phyloP scores from a whole-genome alignment of 129 eudicot species.

The Flaveria trinervia region DNA sequence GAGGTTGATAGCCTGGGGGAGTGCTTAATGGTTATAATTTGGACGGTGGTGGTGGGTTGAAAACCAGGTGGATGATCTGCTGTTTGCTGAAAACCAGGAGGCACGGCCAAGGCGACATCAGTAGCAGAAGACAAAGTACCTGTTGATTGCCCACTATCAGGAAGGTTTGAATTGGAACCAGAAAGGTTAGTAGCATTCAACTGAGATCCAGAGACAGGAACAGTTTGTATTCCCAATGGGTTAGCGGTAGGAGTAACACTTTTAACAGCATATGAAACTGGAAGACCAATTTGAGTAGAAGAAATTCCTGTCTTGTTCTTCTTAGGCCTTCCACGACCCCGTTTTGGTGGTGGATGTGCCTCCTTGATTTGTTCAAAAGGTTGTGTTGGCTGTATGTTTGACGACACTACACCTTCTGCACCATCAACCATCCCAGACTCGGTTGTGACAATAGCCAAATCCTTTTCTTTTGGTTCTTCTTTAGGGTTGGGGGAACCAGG shows the following conservation, averaged over 20 bases:
- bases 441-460: slow-evolving; percentile 29
- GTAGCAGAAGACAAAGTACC: slow-evolving; percentile 23
- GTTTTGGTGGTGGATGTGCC: slow-evolving; percentile 57
- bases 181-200: slow-evolving; percentile 33
- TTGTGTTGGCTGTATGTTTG: slow-evolving; percentile 29
- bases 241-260: slow-evolving; percentile 33
- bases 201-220: slow-evolving; percentile 33
- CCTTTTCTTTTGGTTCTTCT: slow-evolving; percentile 55
- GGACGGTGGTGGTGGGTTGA: slow-evolving; percentile 35
- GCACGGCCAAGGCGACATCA: slow-evolving; percentile 26
- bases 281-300: slow-evolving; percentile 37
- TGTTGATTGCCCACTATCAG: slow-evolving; percentile 18
- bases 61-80: slow-evolving; percentile 44
- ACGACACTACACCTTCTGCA: slow-evolving; percentile 35
- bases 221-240: slow-evolving; percentile 29
- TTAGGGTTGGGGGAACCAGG: slow-evolving; percentile 56
- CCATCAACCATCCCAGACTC: slow-evolving; percentile 39
- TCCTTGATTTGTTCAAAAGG: slow-evolving; percentile 46
- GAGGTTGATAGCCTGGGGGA: slow-evolving; percentile 39
- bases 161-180: slow-evolving; percentile 25
- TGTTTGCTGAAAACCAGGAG: slow-evolving; percentile 43
- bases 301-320: slow-evolving; percentile 43
- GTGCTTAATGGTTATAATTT: slow-evolving; percentile 27
- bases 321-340: slow-evolving; percentile 98
- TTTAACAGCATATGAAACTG: slow-evolving; percentile 32